phyloP scores from a whole-genome alignment of 805 yeast genomes.

The Priceomyces melissophilus region DNA sequence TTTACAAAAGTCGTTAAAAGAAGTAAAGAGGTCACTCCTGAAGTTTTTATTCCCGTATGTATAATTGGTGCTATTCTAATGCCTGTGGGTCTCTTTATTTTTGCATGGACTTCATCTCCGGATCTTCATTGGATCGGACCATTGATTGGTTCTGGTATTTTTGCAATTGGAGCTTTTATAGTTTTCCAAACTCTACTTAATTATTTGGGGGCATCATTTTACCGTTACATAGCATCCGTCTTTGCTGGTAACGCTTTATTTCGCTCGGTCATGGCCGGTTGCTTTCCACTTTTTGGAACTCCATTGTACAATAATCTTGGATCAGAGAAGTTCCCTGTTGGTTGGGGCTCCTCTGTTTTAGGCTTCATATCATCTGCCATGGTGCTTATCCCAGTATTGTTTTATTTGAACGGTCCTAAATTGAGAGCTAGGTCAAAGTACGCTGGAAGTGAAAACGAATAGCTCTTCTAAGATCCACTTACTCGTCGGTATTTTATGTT shows the following conservation, averaged over 20 bases:
- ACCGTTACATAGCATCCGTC: slow-evolving; percentile 50
- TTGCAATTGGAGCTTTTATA: slow-evolving; percentile 37
- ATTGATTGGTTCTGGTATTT: slow-evolving; percentile 41
- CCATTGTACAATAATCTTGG: slow-evolving; percentile 55
- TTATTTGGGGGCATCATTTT: slow-evolving; percentile 48
- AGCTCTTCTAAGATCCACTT: too few relatives aligned
- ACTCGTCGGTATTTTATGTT: too few relatives aligned
- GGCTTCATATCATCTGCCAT: slow-evolving; percentile 43
- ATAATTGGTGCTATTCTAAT: slow-evolving; percentile 38
- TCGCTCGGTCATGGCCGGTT: slow-evolving; percentile 52
- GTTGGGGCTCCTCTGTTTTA: slow-evolving; percentile 55
- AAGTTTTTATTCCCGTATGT: slow-evolving; percentile 39
- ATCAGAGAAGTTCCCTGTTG: slow-evolving; percentile 52
- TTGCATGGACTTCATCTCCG: slow-evolving; percentile 48
- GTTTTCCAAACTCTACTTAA: slow-evolving; percentile 51
- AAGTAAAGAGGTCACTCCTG: slow-evolving; percentile 30
- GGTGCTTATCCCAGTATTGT: slow-evolving; percentile 45
- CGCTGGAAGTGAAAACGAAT: slow-evolving; percentile 4
- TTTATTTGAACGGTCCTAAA: slow-evolving; percentile 42
- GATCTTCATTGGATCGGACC: slow-evolving; percentile 50
- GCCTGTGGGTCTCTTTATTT: slow-evolving; percentile 40
- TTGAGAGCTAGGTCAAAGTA: slow-evolving; percentile 43
- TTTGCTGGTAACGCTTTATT: slow-evolving; percentile 55
- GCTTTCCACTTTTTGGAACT: slow-evolving; percentile 56
- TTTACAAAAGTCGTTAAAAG: slow-evolving; percentile 13